Evolutionary conservation across 495 filamentous ascomycete species (phyloP).

Genomic region (Penicillium waksmanii): DNA sequence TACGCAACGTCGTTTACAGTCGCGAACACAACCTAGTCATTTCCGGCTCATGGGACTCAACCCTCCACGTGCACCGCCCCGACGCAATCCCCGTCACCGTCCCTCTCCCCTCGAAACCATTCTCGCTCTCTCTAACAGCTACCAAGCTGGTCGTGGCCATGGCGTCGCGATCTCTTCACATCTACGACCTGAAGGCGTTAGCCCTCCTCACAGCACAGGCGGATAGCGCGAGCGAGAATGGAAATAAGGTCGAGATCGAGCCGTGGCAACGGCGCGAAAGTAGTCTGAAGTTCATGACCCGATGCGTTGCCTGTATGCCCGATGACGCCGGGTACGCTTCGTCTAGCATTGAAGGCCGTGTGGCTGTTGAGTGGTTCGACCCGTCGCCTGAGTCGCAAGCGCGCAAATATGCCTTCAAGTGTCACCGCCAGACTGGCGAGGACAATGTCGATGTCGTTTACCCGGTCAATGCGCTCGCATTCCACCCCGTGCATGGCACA

Average conservation of each 20-base stretch:
- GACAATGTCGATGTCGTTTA: conserved; percentile 87
- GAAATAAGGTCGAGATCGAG: conserved; percentile 58
- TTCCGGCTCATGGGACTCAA: conserved; percentile 91
- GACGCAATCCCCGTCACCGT: conserved; percentile 58
- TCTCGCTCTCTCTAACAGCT: conserved; percentile 78
- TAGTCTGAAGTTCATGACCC: conserved; percentile 92
- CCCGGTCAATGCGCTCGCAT: conserved; percentile 90
- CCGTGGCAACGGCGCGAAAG: conserved; percentile 92
- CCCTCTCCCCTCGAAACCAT: conserved; percentile 78
- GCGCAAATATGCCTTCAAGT: conserved; percentile 98
- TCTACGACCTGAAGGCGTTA: conserved; percentile 84
- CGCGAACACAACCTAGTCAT: conserved; percentile 75
- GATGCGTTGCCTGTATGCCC: conserved; percentile 95
- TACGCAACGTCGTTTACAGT: conserved; percentile 82
- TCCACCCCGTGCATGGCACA: conserved; percentile 88
- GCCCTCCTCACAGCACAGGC: conserved; percentile 55
- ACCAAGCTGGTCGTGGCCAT: conserved; percentile 92
- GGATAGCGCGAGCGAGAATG: conserved; percentile 33
- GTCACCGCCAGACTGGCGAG: conserved; percentile 72
- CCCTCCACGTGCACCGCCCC: conserved; percentile 79
- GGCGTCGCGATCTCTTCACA: conserved; percentile 87
- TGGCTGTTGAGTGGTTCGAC: conserved; percentile 98
- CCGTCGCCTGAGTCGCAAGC: conserved; percentile 80
- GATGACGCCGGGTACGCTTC: conserved; percentile 90
- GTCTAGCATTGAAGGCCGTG: conserved; percentile 86